Conservation (phyloP, 2,329 filamentous ascomycete species). For the Alternaria gaisen region DNA sequence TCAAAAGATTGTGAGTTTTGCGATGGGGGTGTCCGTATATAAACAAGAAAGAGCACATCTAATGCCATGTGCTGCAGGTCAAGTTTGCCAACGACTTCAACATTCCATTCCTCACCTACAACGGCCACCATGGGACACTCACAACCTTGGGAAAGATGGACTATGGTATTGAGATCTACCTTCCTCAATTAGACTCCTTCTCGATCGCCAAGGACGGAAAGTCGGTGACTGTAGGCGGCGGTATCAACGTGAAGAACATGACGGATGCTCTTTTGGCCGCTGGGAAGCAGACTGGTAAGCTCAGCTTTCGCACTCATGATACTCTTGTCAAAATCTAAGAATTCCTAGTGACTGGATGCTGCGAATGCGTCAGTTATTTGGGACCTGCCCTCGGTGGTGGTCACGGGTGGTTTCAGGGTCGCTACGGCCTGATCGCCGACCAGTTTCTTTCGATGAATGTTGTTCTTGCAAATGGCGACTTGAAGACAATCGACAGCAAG, state of each 20-base stretch:
- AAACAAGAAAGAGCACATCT: not conserved
- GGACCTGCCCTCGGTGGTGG: constrained; percentile 66
- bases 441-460: constrained; percentile 63
- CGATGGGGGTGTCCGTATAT: rapidly evolving
- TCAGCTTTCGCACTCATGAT: not conserved
- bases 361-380: constrained; percentile 61
- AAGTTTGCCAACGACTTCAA: constrained; percentile 58
- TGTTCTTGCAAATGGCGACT: constrained; percentile 61
- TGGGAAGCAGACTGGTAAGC: constrained; percentile 60
- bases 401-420: constrained; percentile 64
- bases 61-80: constrained; percentile 42
- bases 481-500: constrained; percentile 49
- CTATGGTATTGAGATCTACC: constrained; percentile 61
- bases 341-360: constrained; percentile 45
- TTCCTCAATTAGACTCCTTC: constrained; percentile 57
- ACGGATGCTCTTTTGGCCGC: constrained; percentile 60
- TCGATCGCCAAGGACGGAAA: constrained; percentile 54
- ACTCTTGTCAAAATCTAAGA: not conserved
- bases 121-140: constrained; percentile 62
- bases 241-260: constrained; percentile 57
- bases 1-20: constrained; percentile 28
- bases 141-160: constrained; percentile 60
- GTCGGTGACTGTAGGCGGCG: constrained; percentile 61
- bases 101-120: constrained; percentile 63
- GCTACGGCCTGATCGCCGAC: constrained; percentile 63